Evolutionary conservation across 495 filamentous ascomycete genomes (phyloP).

Genomic region (Podospora conica): DNA sequence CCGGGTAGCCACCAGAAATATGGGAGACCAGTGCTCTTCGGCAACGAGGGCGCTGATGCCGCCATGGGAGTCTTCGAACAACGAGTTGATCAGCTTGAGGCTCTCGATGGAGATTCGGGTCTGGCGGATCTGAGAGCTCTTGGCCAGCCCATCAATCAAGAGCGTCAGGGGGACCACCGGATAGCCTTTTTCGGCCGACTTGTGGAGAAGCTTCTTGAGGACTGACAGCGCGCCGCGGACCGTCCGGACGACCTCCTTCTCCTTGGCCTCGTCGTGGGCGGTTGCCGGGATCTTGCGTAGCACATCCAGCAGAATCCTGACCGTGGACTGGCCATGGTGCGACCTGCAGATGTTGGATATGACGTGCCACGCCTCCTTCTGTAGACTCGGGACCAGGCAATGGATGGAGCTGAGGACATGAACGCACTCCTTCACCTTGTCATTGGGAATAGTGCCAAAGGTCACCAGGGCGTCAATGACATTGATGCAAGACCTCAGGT

Average conservation of each 20-base stretch:
- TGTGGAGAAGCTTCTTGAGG: constrained; percentile 57
- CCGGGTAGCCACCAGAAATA: constrained; percentile 41
- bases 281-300: constrained; percentile 45
- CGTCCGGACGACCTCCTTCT: constrained; percentile 43
- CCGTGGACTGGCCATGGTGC: constrained; percentile 65
- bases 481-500: constrained; percentile 68
- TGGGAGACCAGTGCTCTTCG: constrained; percentile 49
- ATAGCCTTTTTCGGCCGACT: constrained; percentile 55
- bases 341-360: constrained; percentile 74
- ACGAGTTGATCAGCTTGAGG: constrained; percentile 45
- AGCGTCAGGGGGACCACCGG: constrained; percentile 52
- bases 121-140: constrained; percentile 49
- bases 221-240: constrained; percentile 64
- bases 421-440: constrained; percentile 61
- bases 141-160: constrained; percentile 52
- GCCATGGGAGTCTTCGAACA: constrained; percentile 40
- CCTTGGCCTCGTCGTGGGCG: constrained; percentile 47
- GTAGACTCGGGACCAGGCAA: constrained; percentile 61
- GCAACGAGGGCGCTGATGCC: constrained; percentile 39
- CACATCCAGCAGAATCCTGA: constrained; percentile 58
- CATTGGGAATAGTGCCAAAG: constrained; percentile 66
- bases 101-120: constrained; percentile 48
- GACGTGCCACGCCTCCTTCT: constrained; percentile 67
- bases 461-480: constrained; percentile 76
- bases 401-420: constrained; percentile 79